Evolutionary conservation across 306 rosid species (phyloP).

Genomic region (Prosopis cineraria): DNA sequence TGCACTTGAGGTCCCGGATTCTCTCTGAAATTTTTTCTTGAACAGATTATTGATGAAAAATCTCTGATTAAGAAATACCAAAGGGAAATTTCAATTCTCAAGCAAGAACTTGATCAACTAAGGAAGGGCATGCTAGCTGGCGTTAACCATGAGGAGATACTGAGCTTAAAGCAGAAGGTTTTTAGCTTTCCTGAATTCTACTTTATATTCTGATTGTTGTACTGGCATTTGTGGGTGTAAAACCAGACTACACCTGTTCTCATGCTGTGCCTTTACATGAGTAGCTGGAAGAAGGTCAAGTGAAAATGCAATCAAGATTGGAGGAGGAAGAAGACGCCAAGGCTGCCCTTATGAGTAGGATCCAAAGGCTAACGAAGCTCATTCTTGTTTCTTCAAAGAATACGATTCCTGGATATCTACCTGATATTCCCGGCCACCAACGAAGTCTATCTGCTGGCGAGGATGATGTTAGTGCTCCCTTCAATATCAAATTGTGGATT

Average conservation of each 20-base stretch:
- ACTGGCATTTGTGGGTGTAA: slow-evolving; percentile 19
- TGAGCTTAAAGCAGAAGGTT: slow-evolving; percentile 91
- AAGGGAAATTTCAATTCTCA: slow-evolving; percentile 88
- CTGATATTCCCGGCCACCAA: slow-evolving; percentile 80
- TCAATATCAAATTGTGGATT: slow-evolving; percentile 20
- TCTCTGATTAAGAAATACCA: slow-evolving; percentile 97
- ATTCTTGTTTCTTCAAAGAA: slow-evolving; percentile 96
- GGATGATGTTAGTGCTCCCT: slow-evolving; percentile 78
- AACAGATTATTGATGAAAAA: slow-evolving; percentile 95
- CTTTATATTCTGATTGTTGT: slow-evolving; percentile 22
- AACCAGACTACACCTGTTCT: slow-evolving; percentile 20
- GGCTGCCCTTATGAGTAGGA: slow-evolving; percentile 99
- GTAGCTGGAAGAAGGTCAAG: slow-evolving; percentile 99
- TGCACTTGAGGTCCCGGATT: slow-evolving; percentile 27
- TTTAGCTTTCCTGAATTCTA: slow-evolving; percentile 30
- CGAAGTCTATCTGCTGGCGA: slow-evolving; percentile 75
- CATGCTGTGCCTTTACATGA: slow-evolving; percentile 26
- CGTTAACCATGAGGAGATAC: slow-evolving; percentile 85
- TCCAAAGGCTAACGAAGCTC: slow-evolving; percentile 97
- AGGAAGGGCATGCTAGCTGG: slow-evolving; percentile 82
- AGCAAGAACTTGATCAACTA: slow-evolving; percentile 94
- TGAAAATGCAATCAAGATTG: slow-evolving; percentile 95
- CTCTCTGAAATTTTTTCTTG: slow-evolving; percentile 30
- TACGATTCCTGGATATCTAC: slow-evolving; percentile 79
- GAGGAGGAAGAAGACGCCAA: slow-evolving; percentile 99